Base-by-base conservation (phyloP, 2,329 filamentous ascomycete species). In the Beauveria bassiana region DNA sequence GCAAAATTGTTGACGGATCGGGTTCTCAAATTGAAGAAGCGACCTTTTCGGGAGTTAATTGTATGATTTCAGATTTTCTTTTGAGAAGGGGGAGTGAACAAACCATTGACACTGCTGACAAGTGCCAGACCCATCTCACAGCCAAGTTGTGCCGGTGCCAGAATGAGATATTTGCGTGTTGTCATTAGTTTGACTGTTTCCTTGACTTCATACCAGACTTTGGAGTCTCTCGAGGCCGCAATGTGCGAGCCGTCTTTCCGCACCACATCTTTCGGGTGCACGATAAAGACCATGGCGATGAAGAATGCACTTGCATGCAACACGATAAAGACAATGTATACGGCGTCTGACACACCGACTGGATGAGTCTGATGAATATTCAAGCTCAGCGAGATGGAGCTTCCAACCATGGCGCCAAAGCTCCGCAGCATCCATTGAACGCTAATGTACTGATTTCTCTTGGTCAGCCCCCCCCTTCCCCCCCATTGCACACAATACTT, bases 381-480 rank as follows among this genome's bases (percentile, higher is more conserved):
- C 4, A 62, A 10, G 46, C 53, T 50, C 12, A 63, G 46, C 10
- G 62, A 58, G 16, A 65, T 61, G 31, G 59, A 45, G 18, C 57
- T 61, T 18, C 63, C 63, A 18, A 64, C 63, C 18, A 61, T 50
- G 42, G 61, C 57, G 24, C 61, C 59, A 10, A 58, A 7, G 12
- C 51, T 51, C n/a, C 55, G 54, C 24, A 65, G 50, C 47, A 56
- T 55, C 57, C 59, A 63, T 40, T 62, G 57, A 2, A 61, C 57
- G 49, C 55, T 60, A 26, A 64, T 62, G 22, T 59, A 62, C 61
- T 59, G 34, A 16, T 45, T 26, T 12, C 8, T 38, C 42, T 5
- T 6, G 3, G 24, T 59, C 24, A 49, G 42, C 20, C 22, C 22
- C 22, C 2, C 20, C 20, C 20, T n/a, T n/a, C 20, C 20, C 2